Conservation (phyloP, 1,284 basidiomycete species). For the Phellopilus nigrolimitatus region DNA sequence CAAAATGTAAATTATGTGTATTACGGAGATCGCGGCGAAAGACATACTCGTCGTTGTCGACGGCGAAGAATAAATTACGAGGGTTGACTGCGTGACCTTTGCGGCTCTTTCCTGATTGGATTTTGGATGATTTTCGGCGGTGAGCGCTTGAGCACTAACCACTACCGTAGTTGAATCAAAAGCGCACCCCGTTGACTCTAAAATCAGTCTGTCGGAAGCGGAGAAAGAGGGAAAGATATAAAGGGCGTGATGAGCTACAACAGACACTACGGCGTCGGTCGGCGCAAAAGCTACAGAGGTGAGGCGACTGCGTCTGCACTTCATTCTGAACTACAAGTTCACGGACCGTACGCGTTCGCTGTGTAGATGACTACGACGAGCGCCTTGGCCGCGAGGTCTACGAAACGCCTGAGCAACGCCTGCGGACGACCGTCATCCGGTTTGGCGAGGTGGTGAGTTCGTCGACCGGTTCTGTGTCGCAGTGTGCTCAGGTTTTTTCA, state of each 20-base stretch:
- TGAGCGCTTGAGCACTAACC: slow-evolving; percentile 17
- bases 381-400: slow-evolving; percentile 54
- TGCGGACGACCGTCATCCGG: slow-evolving; percentile 67
- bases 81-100: neutral
- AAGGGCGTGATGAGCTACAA: slow-evolving; percentile 41
- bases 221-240: neutral
- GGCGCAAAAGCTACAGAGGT: slow-evolving; percentile 44
- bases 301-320: too few relatives aligned
- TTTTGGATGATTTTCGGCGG: slow-evolving; percentile 1
- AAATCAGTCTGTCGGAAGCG: too few relatives aligned
- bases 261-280: slow-evolving; percentile 37
- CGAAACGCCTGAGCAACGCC: slow-evolving; percentile 70
- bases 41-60: too few relatives aligned
- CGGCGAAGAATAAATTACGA: neutral
- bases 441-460: slow-evolving; percentile 78
- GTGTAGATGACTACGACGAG: slow-evolving; percentile 52
- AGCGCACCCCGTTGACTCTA: neutral
- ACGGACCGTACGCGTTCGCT: too few relatives aligned
- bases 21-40: neutral
- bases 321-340: too few relatives aligned
- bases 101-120: neutral
- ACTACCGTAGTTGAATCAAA: slow-evolving; percentile 8
- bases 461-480: neutral
- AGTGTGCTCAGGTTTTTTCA: slow-evolving; percentile 23
- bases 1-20: neutral